Base-by-base conservation (phyloP, 75 land plant species). In the Chamaecyparis obtusa region DNA sequence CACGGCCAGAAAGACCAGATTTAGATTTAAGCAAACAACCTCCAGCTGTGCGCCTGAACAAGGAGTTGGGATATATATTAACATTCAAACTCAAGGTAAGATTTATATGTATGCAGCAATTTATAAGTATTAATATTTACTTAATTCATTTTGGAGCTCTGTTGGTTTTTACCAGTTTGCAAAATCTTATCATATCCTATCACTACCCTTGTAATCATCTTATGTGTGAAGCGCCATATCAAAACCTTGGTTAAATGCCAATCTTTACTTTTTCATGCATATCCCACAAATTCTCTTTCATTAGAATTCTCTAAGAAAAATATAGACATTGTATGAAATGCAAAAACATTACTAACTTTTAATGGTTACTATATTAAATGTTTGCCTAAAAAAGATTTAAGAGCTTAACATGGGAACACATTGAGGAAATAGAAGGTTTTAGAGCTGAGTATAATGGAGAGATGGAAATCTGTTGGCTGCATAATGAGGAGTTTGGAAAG, bases 11-110 rank as follows among this genome's bases (percentile, higher is more conserved):
- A 17, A 91, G 99, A 87, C 99, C 99, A 82, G 99, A 97, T n/a
- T 91, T 98, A 89, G 99, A 98, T 91, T 89, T 98, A 43, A 98
- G 95, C 87, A 98, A 93, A 87, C 99, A 98, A 85, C 99, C 99
- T 74, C 99, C 99, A 83, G 99, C 99, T 79, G 99, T 98, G 37
- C 96, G 99, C 30, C 84, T 98, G 92, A 98, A 98, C 87, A 93
- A 96, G 88, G 99, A 98, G 86, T 88, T 98, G 84, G 97, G 90
- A 13, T 93, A 87, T 84, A 94, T 98, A 54, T 94, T 98, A 56
- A 96, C 98, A 36, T 98, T 89, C 91, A 98, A 98, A 85, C 88
- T 98, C 87, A 96, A 97, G 96, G 99, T 97, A 41, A 44, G 3
- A 84, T 48, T 1, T 55, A 74, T 74, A 33, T 8, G 3, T 33